Percentiles rank a stretch among this genome's conserved stretches.
Evolutionary conservation across 1,284 basidiomycete species (phyloP).

Genomic region (Apiotrichum brassicae): DNA sequence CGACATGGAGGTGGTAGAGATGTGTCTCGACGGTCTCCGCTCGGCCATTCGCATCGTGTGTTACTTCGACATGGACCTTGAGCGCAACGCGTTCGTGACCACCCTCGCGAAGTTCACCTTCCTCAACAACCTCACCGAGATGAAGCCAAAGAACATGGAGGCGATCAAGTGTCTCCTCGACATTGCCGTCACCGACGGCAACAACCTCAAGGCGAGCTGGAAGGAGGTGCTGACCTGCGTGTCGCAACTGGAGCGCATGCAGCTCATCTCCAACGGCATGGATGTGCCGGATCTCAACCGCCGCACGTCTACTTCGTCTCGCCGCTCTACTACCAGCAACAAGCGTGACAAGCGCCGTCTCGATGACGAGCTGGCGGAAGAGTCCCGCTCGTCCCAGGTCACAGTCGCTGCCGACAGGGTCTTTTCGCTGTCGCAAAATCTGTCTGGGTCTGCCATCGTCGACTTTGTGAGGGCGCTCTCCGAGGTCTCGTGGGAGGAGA

Average conservation of each 20-base stretch:
- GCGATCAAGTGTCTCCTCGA: conserved; percentile 91
- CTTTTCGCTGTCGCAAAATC: conserved; percentile 88
- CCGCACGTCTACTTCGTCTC: conserved; percentile 11
- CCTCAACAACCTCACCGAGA: conserved; percentile 91
- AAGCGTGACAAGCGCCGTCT: conserved; percentile 15
- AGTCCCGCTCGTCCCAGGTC: conserved; percentile 94
- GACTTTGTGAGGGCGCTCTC: conserved; percentile 95
- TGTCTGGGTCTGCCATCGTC: conserved; percentile 96
- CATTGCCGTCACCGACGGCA: conserved; percentile 87
- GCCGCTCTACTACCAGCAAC: conserved; percentile 7
- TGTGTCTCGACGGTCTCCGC: conserved; percentile 92
- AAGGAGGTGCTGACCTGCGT: conserved; percentile 91
- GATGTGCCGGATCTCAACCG: conserved; percentile 69
- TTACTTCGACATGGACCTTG: conserved; percentile 89
- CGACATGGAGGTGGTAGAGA: conserved; percentile 79
- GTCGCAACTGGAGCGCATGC: conserved; percentile 95
- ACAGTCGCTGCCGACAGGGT: conserved; percentile 99
- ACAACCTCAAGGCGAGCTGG: conserved; percentile 91
- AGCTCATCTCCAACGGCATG: conserved; percentile 79
- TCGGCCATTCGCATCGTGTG: conserved; percentile 87
- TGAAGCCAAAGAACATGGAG: conserved; percentile 98
- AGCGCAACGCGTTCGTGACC: conserved; percentile 95
- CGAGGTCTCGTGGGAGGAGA: conserved; percentile 99
- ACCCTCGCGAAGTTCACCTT: conserved; percentile 96
- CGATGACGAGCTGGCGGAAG: conserved; percentile 90